phyloP scores from a whole-genome alignment of 2,329 filamentous ascomycete species.

The Venturia carpophila region DNA sequence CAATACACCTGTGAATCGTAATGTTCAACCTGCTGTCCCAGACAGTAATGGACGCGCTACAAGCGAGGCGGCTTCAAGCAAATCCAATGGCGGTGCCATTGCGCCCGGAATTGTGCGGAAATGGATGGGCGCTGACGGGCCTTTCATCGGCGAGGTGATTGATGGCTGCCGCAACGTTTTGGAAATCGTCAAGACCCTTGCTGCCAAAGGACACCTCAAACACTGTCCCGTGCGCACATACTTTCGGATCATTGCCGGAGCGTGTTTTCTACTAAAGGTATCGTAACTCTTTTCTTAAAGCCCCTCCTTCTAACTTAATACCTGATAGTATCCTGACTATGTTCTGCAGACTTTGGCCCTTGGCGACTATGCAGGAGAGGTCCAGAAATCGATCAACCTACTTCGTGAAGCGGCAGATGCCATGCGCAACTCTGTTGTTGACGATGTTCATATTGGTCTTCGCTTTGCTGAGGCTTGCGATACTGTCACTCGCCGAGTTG shows the following conservation, averaged over 20 bases:
- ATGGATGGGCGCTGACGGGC: constrained; percentile 51
- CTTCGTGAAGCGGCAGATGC: constrained; percentile 69
- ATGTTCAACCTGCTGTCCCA: constrained; percentile 31
- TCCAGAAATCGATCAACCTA: constrained; percentile 64
- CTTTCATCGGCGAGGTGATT: constrained; percentile 62
- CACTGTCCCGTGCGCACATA: constrained; percentile 79
- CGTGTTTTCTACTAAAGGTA: constrained; percentile 72
- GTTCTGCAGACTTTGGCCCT: constrained; percentile 59
- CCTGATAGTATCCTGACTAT: neutral
- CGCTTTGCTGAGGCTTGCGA: constrained; percentile 78
- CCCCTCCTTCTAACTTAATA: constrained; percentile 1
- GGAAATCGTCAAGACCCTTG: constrained; percentile 64
- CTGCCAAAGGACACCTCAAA: constrained; percentile 68
- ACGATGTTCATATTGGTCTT: constrained; percentile 79
- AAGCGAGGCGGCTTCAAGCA: constrained; percentile 7
- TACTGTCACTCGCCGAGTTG: constrained; percentile 64
- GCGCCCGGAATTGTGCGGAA: constrained; percentile 38
- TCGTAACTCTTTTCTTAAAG: constrained; percentile 18
- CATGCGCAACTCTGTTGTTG: constrained; percentile 69
- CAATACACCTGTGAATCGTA: constrained; percentile 42
- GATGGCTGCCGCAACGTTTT: constrained; percentile 71
- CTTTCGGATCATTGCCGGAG: constrained; percentile 77
- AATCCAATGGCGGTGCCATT: constrained; percentile 29
- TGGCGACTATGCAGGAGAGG: constrained; percentile 69
- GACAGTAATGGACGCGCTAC: constrained; percentile 13